phyloP scores from a whole-genome alignment of 2,329 filamentous ascomycete genomes.

The Escovopsis sp. region DNA sequence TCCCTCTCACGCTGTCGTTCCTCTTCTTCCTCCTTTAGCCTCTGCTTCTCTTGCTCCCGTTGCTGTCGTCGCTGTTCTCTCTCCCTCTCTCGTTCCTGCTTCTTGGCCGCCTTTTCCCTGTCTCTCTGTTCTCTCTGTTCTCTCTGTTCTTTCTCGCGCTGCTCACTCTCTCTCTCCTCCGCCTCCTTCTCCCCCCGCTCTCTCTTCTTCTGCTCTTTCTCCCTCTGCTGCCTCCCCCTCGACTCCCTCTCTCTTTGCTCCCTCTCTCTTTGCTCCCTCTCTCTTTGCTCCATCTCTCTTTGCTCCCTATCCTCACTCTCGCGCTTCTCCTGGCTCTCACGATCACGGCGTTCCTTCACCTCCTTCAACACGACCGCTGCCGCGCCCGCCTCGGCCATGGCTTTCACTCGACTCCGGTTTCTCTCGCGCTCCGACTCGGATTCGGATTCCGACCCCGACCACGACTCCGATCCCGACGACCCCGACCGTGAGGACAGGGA shows the following conservation, averaged over 20 bases:
- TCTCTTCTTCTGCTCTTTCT: conserved; percentile 17
- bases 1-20: not conserved
- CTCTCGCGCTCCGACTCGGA: conserved; percentile 26
- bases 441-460: too few species aligned
- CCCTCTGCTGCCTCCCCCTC: conserved; percentile 31
- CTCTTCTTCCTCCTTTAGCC: not conserved
- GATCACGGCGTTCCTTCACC: conserved; percentile 34
- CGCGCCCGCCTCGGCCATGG: conserved; percentile 42
- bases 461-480: conserved; percentile 12
- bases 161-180: not conserved
- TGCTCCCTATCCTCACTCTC: conserved; percentile 20
- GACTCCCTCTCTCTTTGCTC: conserved; percentile 31
- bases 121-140: not conserved
- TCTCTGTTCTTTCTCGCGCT: not conserved
- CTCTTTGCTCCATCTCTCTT: conserved; percentile 9
- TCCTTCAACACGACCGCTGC: conserved; percentile 49
- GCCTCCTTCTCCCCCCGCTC: conserved; percentile 15
- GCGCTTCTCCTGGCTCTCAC: conserved; percentile 21
- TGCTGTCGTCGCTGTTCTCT: not conserved
- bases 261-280: conserved; percentile 8
- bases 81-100: not conserved
- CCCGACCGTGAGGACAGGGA: conserved; percentile 14
- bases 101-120: not conserved
- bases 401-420: conserved; percentile 37
- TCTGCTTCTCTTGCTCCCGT: not conserved